phyloP scores from a whole-genome alignment of 768 basidiomycete genomes.

The Mycena venus region DNA sequence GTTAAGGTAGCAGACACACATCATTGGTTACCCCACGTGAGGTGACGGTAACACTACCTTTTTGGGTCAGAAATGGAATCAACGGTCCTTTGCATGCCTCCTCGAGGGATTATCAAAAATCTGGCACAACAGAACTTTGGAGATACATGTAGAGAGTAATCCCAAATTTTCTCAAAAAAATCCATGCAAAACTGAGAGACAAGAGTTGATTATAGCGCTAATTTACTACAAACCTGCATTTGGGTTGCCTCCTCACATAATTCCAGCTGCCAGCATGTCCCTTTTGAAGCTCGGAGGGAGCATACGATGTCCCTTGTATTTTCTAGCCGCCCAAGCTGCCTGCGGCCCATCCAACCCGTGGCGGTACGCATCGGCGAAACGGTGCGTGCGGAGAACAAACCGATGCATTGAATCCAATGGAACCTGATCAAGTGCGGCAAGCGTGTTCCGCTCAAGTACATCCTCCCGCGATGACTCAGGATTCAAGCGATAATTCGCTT shows the following conservation, averaged over 20 bases:
- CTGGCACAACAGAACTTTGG: not conserved
- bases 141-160: too few relatives aligned
- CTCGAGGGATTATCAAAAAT: not conserved
- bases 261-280: too few relatives aligned
- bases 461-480: slow-evolving; percentile 32
- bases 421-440: slow-evolving; percentile 3
- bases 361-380: too few relatives aligned
- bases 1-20: slow-evolving; percentile 9
- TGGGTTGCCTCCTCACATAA: not conserved
- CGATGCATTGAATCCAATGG: slow-evolving; percentile 13
- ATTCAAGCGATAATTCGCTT: too few relatives aligned
- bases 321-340: too few relatives aligned
- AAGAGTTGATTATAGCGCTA: not conserved
- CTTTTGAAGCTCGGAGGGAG: too few relatives aligned
- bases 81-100: not conserved
- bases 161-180: too few relatives aligned
- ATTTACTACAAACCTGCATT: not conserved
- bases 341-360: too few relatives aligned
- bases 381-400: slow-evolving; percentile 6
- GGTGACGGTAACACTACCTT: not conserved
- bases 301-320: too few relatives aligned
- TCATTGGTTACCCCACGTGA: not conserved
- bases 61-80: not conserved
- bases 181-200: too few relatives aligned
- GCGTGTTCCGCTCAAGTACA: slow-evolving; percentile 40